Conservation (phyloP, 2,329 filamentous ascomycete genomes). For the Botrytis medusae region DNA sequence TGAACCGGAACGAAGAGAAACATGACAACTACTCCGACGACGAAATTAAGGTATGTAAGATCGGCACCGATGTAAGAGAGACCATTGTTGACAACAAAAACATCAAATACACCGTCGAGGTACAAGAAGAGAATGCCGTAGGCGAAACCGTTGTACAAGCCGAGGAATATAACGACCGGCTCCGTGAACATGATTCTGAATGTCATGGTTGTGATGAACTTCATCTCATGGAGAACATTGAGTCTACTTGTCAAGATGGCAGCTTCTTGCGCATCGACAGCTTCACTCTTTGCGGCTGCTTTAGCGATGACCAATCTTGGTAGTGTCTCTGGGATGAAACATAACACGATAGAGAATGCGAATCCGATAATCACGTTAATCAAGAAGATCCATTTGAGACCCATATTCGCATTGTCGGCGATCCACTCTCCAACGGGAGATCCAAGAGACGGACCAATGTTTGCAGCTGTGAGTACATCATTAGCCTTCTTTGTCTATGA, state of each 20-base stretch:
- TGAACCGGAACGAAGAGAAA: slow-evolving; percentile 46
- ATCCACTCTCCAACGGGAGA: slow-evolving; percentile 43
- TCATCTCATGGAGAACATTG: slow-evolving; percentile 43
- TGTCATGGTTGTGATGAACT: slow-evolving; percentile 46
- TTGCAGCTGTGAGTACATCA: slow-evolving; percentile 34
- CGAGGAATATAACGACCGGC: slow-evolving; percentile 44
- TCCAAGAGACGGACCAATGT: slow-evolving; percentile 44
- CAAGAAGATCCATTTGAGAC: slow-evolving; percentile 45
- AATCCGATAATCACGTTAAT: slow-evolving; percentile 46
- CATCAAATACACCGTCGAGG: slow-evolving; percentile 46
- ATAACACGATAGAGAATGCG: slow-evolving; percentile 39
- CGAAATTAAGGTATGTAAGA: slow-evolving; percentile 46
- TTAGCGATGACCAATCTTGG: slow-evolving; percentile 43
- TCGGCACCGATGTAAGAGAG: slow-evolving; percentile 44
- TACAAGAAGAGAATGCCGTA: slow-evolving; percentile 47
- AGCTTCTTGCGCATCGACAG: slow-evolving; percentile 38
- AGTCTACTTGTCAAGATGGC: slow-evolving; percentile 41
- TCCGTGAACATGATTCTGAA: slow-evolving; percentile 46
- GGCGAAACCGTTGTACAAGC: slow-evolving; percentile 46
- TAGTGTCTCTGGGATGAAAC: slow-evolving; percentile 43
- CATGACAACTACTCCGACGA: slow-evolving; percentile 45
- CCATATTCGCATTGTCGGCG: slow-evolving; percentile 40
- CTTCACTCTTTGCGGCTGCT: slow-evolving; percentile 39
- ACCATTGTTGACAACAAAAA: slow-evolving; percentile 46
- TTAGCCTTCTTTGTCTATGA: neutral